Evolutionary conservation across 306 rosid species (phyloP), one percentile per base, ranked within the genome.

Genomic region (Ormosia emarginata): DNA sequence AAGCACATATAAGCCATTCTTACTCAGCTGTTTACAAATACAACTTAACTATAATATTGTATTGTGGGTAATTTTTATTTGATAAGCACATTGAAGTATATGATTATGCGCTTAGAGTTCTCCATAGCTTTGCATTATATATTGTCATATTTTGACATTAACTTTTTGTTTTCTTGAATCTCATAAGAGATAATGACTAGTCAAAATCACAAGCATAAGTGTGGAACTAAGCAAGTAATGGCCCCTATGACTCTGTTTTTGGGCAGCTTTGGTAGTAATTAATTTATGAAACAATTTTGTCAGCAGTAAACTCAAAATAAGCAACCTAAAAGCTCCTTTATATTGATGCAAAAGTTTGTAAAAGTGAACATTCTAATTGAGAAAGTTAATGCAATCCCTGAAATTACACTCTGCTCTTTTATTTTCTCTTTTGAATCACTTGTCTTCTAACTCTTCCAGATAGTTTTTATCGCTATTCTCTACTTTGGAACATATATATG

Each of bases 301-400:
- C n/a, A 47, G 53, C 53, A 47, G 3, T 55, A 67, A 67, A 40
- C 33, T n/a, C 50, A 15, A 39, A 17, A 36, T 14, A 24, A 14
- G 8, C 61, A 74, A 41, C 9, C 50, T 52, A 8, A 15, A 52
- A 71, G 46, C 46, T 37, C 41, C 40, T 24, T 24, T 24, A 24
- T 24, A 46, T 34, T 44, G 18, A 59, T 75, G 63, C 71, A 57
- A 30, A 32, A 67, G 59, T 32, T 46, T 46, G 49, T 24, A 14
- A 72, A 52, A 44, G 2, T 29, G 69, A 46, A 3, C 43, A 77
- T 53, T 53, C 29, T 11, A 37, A 36, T 57, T 41, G 15, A 67
- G 36, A 41, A 64, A 75, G n/a, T 29, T 52, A 67, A 82, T 87
- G 88, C 84, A 70, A 34, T 55, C 85, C 64, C 75, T 78, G 24